Base-by-base conservation (phyloP, 306 rosid genomes). In the Rosa multiflora region DNA sequence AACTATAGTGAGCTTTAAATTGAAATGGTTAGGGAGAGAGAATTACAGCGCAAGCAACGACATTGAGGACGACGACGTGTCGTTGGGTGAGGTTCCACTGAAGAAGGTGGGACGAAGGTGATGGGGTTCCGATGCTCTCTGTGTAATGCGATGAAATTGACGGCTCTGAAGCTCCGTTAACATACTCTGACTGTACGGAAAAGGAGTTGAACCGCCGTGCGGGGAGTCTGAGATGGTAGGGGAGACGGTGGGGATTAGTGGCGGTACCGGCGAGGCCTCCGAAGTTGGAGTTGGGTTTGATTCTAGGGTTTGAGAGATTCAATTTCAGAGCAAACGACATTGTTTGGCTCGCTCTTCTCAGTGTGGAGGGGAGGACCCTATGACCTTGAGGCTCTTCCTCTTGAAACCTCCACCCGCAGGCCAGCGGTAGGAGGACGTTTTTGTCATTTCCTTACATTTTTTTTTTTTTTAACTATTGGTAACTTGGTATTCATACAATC, bases 21-120 rank as follows among this genome's bases (percentile, higher is more conserved):
- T 55, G 4, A 26, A 64, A 17, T 46, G 29, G 59, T 23, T 5
- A 78, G 40, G 5, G 69, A 37, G 79, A 23, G 72, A 52, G 52
- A n/a, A 10, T 72, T 89, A 95, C 98, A 82, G 83, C 81, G 85
- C 97, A 87, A 82, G 99, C 94, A 70, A 86, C 52, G 84, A 77
- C 64, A 62, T 88, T 90, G 79, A 95, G 99, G 73, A 89, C 14
- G 61, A 86, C 73, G 88, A 93, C 62, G 76, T 90, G 98, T 80
- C 97, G 91, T 7, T 79, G 87, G 76, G 89, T 84, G 77, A 91
- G 83, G 81, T 85, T 86, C 89, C 88, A 88, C 8, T 52, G 90
- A 64, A 88, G 70, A 76, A 83, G 86, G 1, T 44, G 87, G 49
- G 90, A 55, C 37, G 83, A 42, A 20, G 78, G 75, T 21, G 82